Base-by-base conservation (phyloP, 306 rosid species). In the Fragaria ananassa region DNA sequence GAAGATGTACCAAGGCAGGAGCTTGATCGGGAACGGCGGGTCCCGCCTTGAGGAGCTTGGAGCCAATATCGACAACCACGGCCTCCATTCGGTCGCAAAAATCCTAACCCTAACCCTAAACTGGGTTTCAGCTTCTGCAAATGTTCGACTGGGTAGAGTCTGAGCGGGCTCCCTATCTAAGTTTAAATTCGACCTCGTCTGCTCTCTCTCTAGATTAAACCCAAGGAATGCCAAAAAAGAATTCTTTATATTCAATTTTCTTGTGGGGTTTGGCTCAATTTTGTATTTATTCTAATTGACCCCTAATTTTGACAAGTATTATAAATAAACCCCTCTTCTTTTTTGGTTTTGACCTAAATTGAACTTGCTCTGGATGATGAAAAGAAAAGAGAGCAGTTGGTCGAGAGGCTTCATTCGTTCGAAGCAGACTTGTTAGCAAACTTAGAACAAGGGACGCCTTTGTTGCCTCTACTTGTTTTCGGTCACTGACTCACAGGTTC, bases 11-110 rank as follows among this genome's bases (percentile, higher is more conserved):
- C 97, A 94, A 76, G 42, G 93, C 83, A 15, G 98, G 98, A 81
- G 96, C 77, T 76, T 94, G 98, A 83, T 94, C 98, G 60, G 98
- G 98, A 77, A 94, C 84, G 69, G 98, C 96, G 21, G 93, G 92
- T 71, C 97, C 98, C 1, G 98, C 98, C 82, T 94, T 94, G 83
- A 94, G 93, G 74, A 91, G 90, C 81, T 81, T 91, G 63, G 97
- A 89, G 71, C 98, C 98, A 13, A 86, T 83, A 78, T 94, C 98
- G 69, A 94, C 85, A 25, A 92, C 98, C 2, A 81, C 98, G 25
- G 96, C 98, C 74, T 94, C 98, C 98, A 94, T 92, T 25, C 27
- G 34, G 0, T 72, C 29, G 75, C 71, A 80, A 76, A 86, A 88
- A 81, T 83, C 88, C 90, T 84, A 86, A 74, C 31, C 31, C 31